Evolutionary conservation across 805 yeast species (phyloP).

Genomic region (Teunomyces barrocoloradensis): DNA sequence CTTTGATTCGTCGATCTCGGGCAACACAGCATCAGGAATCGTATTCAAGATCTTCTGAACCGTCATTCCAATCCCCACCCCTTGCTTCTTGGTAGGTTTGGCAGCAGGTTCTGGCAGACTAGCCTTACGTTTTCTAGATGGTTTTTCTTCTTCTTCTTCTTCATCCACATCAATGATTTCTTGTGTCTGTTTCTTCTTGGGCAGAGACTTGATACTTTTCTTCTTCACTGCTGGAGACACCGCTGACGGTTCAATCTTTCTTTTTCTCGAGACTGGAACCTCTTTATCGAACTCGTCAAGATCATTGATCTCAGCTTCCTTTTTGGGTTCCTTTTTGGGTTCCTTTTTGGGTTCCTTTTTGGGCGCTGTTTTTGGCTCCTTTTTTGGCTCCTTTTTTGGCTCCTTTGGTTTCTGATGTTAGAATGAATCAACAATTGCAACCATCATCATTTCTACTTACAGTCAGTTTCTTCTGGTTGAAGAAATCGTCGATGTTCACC

Average conservation of each 20-base stretch:
- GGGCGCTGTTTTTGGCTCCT: not conserved
- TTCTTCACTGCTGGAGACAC: not conserved
- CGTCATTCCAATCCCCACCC: slow-evolving; percentile 8
- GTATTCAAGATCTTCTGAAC: slow-evolving; percentile 57
- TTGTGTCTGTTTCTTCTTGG: not conserved
- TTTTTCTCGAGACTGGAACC: too few species aligned
- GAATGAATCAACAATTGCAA: not conserved
- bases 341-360: not conserved
- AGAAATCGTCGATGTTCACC: slow-evolving; percentile 10
- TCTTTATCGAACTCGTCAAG: slow-evolving; percentile 8
- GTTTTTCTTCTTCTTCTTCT: not conserved
- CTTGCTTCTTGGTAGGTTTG: slow-evolving; percentile 7
- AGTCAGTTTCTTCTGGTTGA: not conserved
- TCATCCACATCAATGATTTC: not conserved
- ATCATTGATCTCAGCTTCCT: slow-evolving; percentile 7
- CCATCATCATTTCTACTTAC: not conserved
- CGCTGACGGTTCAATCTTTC: too few species aligned
- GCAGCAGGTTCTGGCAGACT: not conserved
- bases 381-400: too few species aligned
- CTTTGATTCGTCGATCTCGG: slow-evolving; percentile 53
- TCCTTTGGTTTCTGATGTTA: not conserved
- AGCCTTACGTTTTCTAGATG: not conserved
- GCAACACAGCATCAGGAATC: slow-evolving; percentile 75
- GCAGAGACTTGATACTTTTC: not conserved
- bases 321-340: not conserved